phyloP scores from a whole-genome alignment of 306 rosid genomes.

The Astragalus membranaceus region DNA sequence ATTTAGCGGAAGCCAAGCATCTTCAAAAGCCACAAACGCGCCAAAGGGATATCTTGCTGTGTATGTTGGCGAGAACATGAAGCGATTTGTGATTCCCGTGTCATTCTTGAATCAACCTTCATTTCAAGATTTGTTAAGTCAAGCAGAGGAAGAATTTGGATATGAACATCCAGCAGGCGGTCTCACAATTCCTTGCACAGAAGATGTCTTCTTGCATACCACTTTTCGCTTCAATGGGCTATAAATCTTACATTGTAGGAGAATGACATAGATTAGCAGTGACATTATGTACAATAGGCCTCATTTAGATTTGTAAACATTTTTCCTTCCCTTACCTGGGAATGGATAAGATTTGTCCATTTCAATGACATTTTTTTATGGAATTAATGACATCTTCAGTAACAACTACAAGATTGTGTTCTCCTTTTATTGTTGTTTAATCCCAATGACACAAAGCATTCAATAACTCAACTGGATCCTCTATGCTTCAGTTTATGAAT shows the following conservation, averaged over 20 bases:
- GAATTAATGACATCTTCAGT: neutral
- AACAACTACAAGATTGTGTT: neutral
- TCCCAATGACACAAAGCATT: neutral
- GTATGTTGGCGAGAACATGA: slow-evolving; percentile 8
- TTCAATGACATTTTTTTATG: neutral
- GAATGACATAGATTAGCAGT: neutral
- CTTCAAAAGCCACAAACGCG: neutral
- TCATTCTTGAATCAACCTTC: slow-evolving; percentile 6
- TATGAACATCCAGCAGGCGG: slow-evolving; percentile 1
- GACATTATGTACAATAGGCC: neutral
- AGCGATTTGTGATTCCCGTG: neutral
- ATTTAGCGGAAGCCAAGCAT: neutral
- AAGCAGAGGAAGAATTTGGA: neutral
- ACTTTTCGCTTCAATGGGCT: neutral
- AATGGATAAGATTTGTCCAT: neutral
- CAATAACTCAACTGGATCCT: neutral
- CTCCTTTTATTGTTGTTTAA: neutral
- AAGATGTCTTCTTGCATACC: neutral
- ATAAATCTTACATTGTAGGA: neutral
- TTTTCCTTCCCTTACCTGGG: neutral
- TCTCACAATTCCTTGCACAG: neutral
- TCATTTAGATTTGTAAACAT: neutral
- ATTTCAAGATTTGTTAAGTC: slow-evolving; percentile 3
- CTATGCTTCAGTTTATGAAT: too few species aligned
- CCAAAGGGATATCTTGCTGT: slow-evolving; percentile 6